Evolutionary conservation across 768 basidiomycete genomes (phyloP), one percentile per base, ranked within the genome.

Genomic region (Mycena belliarum): DNA sequence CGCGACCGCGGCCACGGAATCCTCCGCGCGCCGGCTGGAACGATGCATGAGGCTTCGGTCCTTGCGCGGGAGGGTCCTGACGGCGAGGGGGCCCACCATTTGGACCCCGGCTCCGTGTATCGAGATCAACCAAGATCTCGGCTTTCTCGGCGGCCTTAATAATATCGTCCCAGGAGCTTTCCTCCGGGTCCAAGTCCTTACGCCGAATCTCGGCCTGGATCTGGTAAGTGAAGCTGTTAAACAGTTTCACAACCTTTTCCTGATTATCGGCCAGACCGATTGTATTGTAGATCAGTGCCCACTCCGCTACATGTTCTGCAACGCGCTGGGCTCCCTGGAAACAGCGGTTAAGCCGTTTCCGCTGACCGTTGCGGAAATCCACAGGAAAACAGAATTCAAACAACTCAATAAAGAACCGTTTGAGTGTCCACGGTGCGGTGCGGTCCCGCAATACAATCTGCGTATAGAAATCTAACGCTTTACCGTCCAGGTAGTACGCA

Each of bases 381-480:
- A 12, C 47, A 0, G 74, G 74, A 59, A 76, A 77, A 25, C 75
- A 74, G 26, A 72, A 72, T 24, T 75, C 65, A 51, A 73, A 76
- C 10, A 77, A 16, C 28, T 65, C 69, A 1, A 55, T 24, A 51
- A 74, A 75, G 55, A 76, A 75, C 1, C 64, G 20, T 9, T 61
- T 29, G 0, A 76, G 24, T 1, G n/a, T 60, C 68, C 67, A 75
- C 3, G 61, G 18, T 15, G 66, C 24, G 0, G 53, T 52, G n/a
- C n/a, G n/a, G 8, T 60, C 47, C 2, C 43, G 20, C 0, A 63
- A 50, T 0, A 75, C 67, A 20, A 66, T 57, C 3, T 49, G 55
- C 6, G 60, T 64, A 29, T 72, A 74, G 35, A 65, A 74, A 14
- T 58, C 61, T 29, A 69, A 68, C 0, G 75, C 75, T 4, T 64